Evolutionary conservation across 1,284 basidiomycete genomes (phyloP).

Genomic region (Sutorius eximius): DNA sequence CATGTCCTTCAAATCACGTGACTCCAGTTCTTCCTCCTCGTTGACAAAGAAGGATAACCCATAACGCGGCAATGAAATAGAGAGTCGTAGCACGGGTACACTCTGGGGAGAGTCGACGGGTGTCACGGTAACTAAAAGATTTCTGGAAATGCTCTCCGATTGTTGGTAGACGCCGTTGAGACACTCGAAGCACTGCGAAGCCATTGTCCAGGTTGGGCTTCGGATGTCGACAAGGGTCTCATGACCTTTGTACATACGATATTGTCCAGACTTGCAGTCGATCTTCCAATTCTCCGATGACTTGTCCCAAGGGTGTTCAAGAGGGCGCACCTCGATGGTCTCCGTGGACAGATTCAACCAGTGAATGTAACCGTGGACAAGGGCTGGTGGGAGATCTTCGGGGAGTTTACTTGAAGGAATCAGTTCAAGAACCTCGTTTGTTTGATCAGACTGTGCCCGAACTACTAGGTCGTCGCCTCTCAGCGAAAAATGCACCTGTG

Average conservation of each 20-base stretch:
- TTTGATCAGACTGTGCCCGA: conserved; percentile 18
- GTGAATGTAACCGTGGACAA: conserved; percentile 37
- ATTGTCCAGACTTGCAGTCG: neutral
- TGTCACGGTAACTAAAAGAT: neutral
- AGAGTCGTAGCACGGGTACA: conserved; percentile 8
- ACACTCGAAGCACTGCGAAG: neutral
- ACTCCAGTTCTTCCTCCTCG: conserved; percentile 25
- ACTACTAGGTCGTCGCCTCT: conserved; percentile 27
- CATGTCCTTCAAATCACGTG: conserved; percentile 14
- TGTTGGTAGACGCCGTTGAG: neutral
- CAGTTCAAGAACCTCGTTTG: conserved; percentile 29
- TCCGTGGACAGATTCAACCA: conserved; percentile 37
- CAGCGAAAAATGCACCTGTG: conserved; percentile 35
- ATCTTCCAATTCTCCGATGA: conserved; percentile 17
- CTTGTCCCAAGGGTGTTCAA: conserved; percentile 21
- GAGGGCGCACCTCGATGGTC: conserved; percentile 40
- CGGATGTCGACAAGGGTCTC: conserved; percentile 6
- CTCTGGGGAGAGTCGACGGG: conserved; percentile 4
- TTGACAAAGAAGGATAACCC: conserved; percentile 28
- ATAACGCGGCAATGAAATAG: conserved; percentile 40
- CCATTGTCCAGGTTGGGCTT: conserved; percentile 7
- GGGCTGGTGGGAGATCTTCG: conserved; percentile 38
- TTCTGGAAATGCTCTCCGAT: neutral
- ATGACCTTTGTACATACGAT: neutral
- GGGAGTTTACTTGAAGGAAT: conserved; percentile 37